Percentiles rank a stretch among this genome's conserved stretches.
Evolutionary conservation across 306 rosid genomes (phyloP).

Genomic region (Malus orientalis): DNA sequence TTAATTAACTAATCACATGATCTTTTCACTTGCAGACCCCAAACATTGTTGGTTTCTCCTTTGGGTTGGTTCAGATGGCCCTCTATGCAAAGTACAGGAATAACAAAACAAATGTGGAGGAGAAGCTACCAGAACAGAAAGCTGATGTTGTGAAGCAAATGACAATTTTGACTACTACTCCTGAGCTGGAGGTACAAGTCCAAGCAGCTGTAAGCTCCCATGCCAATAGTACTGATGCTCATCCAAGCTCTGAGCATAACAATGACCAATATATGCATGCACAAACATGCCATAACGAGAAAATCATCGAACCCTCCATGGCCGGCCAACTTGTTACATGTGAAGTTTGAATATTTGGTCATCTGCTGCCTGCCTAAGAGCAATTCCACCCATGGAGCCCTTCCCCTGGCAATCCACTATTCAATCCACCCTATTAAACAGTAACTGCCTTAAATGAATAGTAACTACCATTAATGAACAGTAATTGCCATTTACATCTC

Average conservation of each 20-base stretch:
- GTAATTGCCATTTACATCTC: no score
- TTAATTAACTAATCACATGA: not conserved
- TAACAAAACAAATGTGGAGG: conserved; percentile 21
- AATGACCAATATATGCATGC: not conserved
- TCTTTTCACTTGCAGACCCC: conserved; percentile 53
- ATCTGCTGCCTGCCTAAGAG: not conserved
- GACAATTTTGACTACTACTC: not conserved
- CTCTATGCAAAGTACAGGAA: conserved; percentile 54
- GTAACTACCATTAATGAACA: no score
- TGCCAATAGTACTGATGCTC: not conserved
- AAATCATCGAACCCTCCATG: not conserved
- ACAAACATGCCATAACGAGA: not conserved
- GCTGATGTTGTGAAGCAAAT: conserved; percentile 26
- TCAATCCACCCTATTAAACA: no score
- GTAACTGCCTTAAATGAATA: no score
- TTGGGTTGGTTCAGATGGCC: conserved; percentile 74
- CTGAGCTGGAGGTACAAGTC: not conserved
- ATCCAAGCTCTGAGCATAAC: not conserved
- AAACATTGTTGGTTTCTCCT: conserved; percentile 61
- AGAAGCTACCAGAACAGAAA: conserved; percentile 55
- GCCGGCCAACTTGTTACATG: not conserved
- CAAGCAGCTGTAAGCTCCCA: not conserved
- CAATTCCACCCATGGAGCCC: no score
- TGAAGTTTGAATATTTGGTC: not conserved
- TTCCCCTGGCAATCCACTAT: no score